Base-by-base conservation (phyloP, 495 filamentous ascomycete genomes). In the Penicillium samsonianum region DNA sequence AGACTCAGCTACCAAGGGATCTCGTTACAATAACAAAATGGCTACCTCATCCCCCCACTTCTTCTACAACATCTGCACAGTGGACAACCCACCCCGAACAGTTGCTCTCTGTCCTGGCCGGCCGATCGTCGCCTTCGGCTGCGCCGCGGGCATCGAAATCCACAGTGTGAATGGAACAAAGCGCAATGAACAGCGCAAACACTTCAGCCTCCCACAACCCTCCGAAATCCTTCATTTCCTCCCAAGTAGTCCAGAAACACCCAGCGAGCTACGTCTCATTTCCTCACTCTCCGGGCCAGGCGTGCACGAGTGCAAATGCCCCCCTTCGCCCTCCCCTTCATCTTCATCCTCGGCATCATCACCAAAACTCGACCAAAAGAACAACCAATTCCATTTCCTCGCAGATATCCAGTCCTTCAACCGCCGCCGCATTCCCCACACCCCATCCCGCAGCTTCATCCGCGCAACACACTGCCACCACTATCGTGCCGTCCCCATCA, bases 101-200 rank as follows among this genome's bases (percentile, higher is more conserved):
- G 81, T 91, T 5, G 84, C 88, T 1, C 82, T 91, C 47, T 89
- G 84, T 56, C 88, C 88, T 11, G 82, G 84, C 30, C 79, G 85
- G 30, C 79, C 80, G 19, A 88, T 85, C 62, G 82, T 89, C 12
- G 88, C 87, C 2, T 90, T 90, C 73, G 88, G 88, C 17, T 90
- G 83, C 48, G 76, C 78, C 22, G 74, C 77, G 9, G 86, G 88
- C 8, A 84, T 91, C 41, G 87, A 91, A 60, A 69, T 91, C 9
- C 86, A 89, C 60, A 91, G 88, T 86, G 73, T 88, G 25, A 86
- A 90, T 64, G 81, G 82, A 40, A 61, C 79, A 26, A 87, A 79
- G 4, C 79, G 82, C 1, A 80, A 82, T 56, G 78, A 84, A 44
- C 67, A 72, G 81, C 48, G 85, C 74, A 67, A 79, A 78, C 59